A percentile compares a stretch with the other conserved stretches of the same genome.
These are phyloP conservation scores for Diaporthe helianthi DNA, from an alignment of 2,329 filamentous ascomycete species.

Conservation along the genomic window DNA sequence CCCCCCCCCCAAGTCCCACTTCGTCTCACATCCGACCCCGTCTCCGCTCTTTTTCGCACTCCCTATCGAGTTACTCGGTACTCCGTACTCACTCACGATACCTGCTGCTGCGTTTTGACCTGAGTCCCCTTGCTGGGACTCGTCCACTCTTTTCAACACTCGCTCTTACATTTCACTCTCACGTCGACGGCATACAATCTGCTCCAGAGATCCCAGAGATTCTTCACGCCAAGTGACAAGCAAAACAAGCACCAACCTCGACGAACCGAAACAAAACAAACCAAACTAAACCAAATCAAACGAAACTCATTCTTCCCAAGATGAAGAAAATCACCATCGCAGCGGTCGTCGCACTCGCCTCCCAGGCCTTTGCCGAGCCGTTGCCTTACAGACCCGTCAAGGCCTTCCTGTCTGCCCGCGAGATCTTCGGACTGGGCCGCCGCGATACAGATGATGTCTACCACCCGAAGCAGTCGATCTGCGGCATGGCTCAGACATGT, in stretches of 20 bases:
- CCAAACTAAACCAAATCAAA: slow-evolving; percentile 1
- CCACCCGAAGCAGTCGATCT: slow-evolving; percentile 55
- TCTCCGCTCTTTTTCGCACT: slow-evolving; percentile 7
- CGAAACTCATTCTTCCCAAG: slow-evolving; percentile 33
- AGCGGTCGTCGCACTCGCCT: slow-evolving; percentile 51
- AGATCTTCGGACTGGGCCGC: slow-evolving; percentile 51
- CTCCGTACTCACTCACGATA: slow-evolving; percentile 20
- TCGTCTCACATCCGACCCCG: slow-evolving; percentile 13
- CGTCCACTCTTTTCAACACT: slow-evolving; percentile 17
- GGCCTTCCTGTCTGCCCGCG: slow-evolving; percentile 46
- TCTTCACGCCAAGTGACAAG: background rate
- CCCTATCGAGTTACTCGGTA: background rate
- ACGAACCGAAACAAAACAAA: background rate
- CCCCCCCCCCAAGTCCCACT: background rate
- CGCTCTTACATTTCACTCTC: background rate
- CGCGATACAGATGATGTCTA: slow-evolving; percentile 56
- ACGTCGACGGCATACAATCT: background rate
- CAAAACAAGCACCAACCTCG: background rate
- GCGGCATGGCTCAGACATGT: slow-evolving; percentile 59
- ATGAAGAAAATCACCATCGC: slow-evolving; percentile 48
- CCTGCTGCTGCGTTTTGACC: background rate
- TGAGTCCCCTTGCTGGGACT: slow-evolving; percentile 4
- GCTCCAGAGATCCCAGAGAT: background rate
- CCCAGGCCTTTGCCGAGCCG: slow-evolving; percentile 44
- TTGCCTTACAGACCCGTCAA: slow-evolving; percentile 45